phyloP scores from a whole-genome alignment of 306 rosid species.

The Casuarina cunninghamiana region DNA sequence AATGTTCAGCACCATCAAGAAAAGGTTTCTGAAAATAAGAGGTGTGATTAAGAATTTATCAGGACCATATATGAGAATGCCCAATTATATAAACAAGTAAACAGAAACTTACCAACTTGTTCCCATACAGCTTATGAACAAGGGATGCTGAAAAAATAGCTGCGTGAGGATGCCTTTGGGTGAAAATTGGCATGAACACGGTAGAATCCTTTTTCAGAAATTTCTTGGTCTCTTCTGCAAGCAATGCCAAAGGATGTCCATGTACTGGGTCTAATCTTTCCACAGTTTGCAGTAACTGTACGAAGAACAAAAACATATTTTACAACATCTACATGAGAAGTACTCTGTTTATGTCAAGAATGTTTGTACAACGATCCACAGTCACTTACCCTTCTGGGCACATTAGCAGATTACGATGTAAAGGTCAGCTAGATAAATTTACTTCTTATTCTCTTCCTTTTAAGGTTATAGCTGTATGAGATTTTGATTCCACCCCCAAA shows the following conservation, averaged over 20 bases:
- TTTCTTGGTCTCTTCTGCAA: constrained; percentile 89
- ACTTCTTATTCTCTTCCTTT: neutral
- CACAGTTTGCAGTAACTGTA: constrained; percentile 68
- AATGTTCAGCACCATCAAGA: constrained; percentile 81
- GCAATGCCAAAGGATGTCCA: constrained; percentile 89
- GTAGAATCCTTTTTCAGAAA: constrained; percentile 73
- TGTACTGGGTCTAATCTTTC: constrained; percentile 66
- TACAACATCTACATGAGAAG: neutral
- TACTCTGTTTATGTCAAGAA: neutral
- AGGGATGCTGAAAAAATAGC: constrained; percentile 72
- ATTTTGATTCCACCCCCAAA: neutral
- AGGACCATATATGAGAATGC: neutral
- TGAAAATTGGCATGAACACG: constrained; percentile 78
- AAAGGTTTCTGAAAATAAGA: constrained; percentile 77
- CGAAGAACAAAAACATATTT: constrained; percentile 19
- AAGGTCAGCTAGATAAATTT: neutral
- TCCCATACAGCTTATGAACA: constrained; percentile 92
- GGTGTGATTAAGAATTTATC: neutral
- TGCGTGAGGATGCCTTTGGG: constrained; percentile 93
- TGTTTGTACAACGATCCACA: neutral
- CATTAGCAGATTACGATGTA: neutral
- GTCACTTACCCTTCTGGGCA: neutral
- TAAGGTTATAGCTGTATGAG: neutral
- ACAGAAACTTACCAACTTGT: constrained; percentile 67
- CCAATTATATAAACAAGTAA: constrained; percentile 7